Base-by-base conservation (phyloP, 257 asterid genomes). In the Linaria vulgaris region DNA sequence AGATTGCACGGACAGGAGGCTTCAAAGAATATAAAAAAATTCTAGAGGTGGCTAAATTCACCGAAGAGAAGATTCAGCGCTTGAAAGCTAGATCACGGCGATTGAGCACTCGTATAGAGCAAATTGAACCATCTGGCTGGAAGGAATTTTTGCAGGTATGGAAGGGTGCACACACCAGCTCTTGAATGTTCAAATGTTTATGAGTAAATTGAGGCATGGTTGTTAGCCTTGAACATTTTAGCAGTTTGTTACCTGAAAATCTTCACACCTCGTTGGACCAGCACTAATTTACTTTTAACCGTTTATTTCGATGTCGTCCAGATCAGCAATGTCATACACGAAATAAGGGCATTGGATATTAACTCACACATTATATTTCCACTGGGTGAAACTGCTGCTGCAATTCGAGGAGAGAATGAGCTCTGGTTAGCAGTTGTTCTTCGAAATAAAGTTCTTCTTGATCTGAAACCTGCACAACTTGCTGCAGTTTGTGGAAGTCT, bases 71-170 rank as follows among this genome's bases (percentile, higher is more conserved):
- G 82, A 87, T 92, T 60, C 82, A 85, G 63, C 91, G 94, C 39
- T 78, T 92, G 72, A 87, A 85, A 66, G 81, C 80, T 63, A 85
- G 99, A 77, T 83, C 97, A 15, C 80, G 81, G 43, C 97, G 97
- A 65, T 75, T 92, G 78, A 59, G 43, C 67, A 76, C 74, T 71
- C 90, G 99, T 72, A 80, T 92, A 63, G 91, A 83, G 83, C 88
- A 87, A 85, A 92, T 92, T 69, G 99, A 89, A 78, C 99, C 99
- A 47, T 89, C 97, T 73, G 97, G 99, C 57, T 92, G 99, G 99
- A 92, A 92, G 83, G 99, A 92, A 70, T 92, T 92, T 84, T 82
- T 89, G 75, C 96, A 89, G 97, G 99, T 92, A 76, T 55, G 59
- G 53, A 54, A 41, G 52, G 61, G 44, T 24, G 19, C 38, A 19